Base-by-base conservation (phyloP, 306 rosid genomes). In the Potentilla sterilis region DNA sequence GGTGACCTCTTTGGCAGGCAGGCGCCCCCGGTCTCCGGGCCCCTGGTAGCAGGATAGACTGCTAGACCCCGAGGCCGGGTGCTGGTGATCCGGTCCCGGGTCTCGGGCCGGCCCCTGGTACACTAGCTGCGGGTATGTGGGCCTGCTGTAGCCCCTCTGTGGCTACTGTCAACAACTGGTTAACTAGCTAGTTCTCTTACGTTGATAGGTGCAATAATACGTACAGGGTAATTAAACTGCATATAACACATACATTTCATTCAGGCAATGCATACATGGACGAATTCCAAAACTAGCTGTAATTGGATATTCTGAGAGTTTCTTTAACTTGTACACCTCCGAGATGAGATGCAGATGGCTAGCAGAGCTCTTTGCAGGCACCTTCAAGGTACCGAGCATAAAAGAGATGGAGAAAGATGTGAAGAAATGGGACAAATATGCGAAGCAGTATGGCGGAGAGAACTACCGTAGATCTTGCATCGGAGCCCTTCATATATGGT, bases 311-410 rank as follows among this genome's bases (percentile, higher is more conserved):
- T 82, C 93, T 15, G 77, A 78, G 24, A 83, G 85, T 62, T 54
- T 73, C 16, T 67, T 85, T 9, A 80, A 85, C 77, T 78, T 89
- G 86, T 89, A 80, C 66, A 88, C 87, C 7, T 88, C 95, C 0
- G 97, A 91, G 80, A 86, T 89, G 78, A 85, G 91, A 55, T 83
- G 97, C 40, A 80, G 88, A 42, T 89, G 95, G 97, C 46, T 91
- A 2, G 83, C 89, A 0, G 95, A 86, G 86, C 89, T 91, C 73
- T 52, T 91, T 11, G 88, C 61, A 37, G 40, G 40, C 3, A 37
- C 40, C 40, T 37, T 37, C 40, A 37, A 81, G 65, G 32, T 89
- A 47, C 97, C 97, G 2, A 83, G 76, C 83, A 88, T 91, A 37
- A 79, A 55, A 70, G 86, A 84, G 43, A 86, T 92, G 95, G 89